phyloP scores from a whole-genome alignment of 176 grass and related monocot genomes.

The Aegilops tauschii region DNA sequence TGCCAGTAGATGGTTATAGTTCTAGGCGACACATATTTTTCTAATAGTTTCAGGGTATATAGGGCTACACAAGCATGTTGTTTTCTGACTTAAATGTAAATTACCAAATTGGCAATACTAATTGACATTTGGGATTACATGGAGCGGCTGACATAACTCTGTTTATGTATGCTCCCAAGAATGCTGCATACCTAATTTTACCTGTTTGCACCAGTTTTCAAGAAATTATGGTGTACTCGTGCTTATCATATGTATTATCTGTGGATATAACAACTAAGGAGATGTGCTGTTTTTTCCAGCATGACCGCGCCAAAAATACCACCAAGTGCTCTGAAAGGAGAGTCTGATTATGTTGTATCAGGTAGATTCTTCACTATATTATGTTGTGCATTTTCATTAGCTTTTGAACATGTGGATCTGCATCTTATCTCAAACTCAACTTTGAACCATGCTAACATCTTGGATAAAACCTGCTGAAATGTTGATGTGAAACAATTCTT shows the following conservation, averaged over 20 bases:
- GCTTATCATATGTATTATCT: background rate
- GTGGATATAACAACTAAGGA: slow-evolving; percentile 17
- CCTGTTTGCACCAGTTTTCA: background rate
- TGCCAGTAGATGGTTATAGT: background rate
- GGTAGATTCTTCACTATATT: slow-evolving; percentile 37
- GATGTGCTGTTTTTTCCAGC: slow-evolving; percentile 39
- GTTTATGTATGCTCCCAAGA: background rate
- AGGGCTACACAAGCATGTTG: background rate
- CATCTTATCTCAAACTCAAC: background rate
- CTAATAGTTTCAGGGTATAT: background rate
- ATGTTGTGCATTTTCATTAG: background rate
- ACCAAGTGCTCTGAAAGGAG: slow-evolving; percentile 75
- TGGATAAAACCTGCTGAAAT: slow-evolving; percentile 22
- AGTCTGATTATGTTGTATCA: slow-evolving; percentile 78
- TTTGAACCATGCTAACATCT: background rate
- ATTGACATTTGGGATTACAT: background rate
- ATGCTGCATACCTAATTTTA: background rate
- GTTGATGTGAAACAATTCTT: background rate
- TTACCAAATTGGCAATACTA: background rate
- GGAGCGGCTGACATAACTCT: background rate
- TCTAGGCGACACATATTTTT: background rate
- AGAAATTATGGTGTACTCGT: background rate
- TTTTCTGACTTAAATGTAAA: background rate
- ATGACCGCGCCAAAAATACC: slow-evolving; percentile 88
- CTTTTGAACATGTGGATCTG: slow-evolving; percentile 1